Conservation (phyloP, 1,139 yeast species). For the Geotrichum restrictum region DNA sequence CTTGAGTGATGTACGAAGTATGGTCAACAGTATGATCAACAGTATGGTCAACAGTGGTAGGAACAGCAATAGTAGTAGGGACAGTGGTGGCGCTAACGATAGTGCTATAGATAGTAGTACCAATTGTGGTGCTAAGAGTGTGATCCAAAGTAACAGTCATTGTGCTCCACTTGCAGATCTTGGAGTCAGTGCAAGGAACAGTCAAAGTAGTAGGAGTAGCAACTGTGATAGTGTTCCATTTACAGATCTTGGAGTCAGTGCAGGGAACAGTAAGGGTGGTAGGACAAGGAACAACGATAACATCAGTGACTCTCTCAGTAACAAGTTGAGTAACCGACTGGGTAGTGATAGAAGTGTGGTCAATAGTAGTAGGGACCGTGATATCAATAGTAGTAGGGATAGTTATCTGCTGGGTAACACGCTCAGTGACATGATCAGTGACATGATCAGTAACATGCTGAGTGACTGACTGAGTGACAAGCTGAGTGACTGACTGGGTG, state of each 20-base stretch:
- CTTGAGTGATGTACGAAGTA: not conserved
- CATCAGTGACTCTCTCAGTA: not conserved
- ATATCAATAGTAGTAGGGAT: constrained; percentile 4
- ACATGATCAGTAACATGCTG: constrained; percentile 1
- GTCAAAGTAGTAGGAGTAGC: constrained; percentile 9
- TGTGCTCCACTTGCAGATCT: not conserved
- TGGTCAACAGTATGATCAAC: not conserved
- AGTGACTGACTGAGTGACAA: not conserved
- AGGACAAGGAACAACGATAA: constrained; percentile 6
- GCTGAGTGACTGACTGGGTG: constrained; percentile 1
- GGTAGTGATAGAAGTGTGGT: not conserved
- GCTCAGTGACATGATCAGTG: constrained; percentile 5
- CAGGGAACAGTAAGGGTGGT: constrained; percentile 5
- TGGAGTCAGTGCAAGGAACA: constrained; percentile 1
- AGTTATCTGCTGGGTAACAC: not conserved
- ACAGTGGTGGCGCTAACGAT: not conserved
- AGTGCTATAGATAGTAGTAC: not conserved
- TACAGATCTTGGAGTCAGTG: constrained; percentile 6
- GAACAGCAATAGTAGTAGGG: constrained; percentile 5
- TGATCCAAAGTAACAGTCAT: constrained; percentile 1
- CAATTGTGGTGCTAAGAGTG: not conserved
- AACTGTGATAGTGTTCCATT: constrained; percentile 2
- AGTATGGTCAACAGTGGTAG: constrained; percentile 1
- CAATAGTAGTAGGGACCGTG: constrained; percentile 3
- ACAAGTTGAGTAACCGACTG: not conserved